Percentiles rank a stretch among this genome's conserved stretches.
phyloP scores from a whole-genome alignment of 805 yeast genomes.

The Kuraishia borneana region DNA sequence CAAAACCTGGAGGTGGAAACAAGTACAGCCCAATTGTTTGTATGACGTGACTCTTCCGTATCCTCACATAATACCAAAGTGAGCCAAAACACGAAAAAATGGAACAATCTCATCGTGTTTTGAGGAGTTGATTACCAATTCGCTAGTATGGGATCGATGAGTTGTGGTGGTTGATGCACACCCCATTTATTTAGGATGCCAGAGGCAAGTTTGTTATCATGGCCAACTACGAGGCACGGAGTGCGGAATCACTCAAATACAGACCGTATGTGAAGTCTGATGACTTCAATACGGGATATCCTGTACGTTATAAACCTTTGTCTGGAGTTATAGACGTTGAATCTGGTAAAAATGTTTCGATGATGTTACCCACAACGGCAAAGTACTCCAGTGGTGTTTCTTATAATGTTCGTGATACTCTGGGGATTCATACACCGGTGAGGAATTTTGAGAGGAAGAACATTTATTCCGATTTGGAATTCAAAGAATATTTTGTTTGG shows the following conservation, averaged over 20 bases:
- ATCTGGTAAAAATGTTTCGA: constrained; percentile 21
- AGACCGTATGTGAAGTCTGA: constrained; percentile 20
- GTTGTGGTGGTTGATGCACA: neutral
- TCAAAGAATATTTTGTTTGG: constrained; percentile 54
- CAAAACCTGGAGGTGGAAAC: constrained; percentile 95
- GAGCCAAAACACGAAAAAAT: too few species aligned
- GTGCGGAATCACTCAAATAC: constrained; percentile 3
- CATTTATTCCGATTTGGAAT: constrained; percentile 46
- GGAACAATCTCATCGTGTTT: too few species aligned
- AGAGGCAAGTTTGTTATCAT: too few species aligned
- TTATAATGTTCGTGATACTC: too few species aligned
- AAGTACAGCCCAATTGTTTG: constrained; percentile 73
- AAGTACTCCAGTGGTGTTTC: neutral
- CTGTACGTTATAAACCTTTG: constrained; percentile 19
- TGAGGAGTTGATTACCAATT: neutral
- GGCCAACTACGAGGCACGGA: neutral
- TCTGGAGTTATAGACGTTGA: constrained; percentile 23
- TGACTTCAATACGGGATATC: constrained; percentile 22
- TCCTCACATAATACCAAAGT: neutral
- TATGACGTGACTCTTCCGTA: constrained; percentile 21
- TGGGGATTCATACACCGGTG: neutral
- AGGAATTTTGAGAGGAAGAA: constrained; percentile 12
- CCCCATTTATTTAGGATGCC: neutral
- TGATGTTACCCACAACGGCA: constrained; percentile 16
- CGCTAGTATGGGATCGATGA: neutral